These are phyloP conservation scores for Fusarium protoensiforme DNA, from an alignment of 2,329 filamentous ascomycete genomes.

Conservation along the genomic window DNA sequence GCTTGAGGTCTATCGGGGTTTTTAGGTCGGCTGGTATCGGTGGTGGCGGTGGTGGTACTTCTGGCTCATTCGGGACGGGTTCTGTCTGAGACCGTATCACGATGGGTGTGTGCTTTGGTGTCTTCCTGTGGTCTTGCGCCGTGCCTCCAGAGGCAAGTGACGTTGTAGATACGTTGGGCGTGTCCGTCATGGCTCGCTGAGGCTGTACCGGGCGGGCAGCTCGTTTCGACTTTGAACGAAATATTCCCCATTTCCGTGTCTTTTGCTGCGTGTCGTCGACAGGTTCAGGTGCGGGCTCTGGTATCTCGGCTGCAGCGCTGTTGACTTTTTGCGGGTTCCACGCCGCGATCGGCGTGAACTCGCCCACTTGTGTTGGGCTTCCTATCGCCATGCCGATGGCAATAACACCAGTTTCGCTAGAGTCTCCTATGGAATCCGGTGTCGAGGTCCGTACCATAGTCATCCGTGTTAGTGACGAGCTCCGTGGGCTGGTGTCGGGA, in stretches of 20 bases:
- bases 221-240: constrained; percentile 56
- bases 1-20: constrained; percentile 4
- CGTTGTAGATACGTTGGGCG: constrained; percentile 32
- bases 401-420: constrained; percentile 42
- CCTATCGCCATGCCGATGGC: constrained; percentile 80
- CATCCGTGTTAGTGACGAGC: constrained; percentile 42
- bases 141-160: constrained; percentile 28
- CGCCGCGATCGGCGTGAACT: constrained; percentile 34
- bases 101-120: constrained; percentile 56
- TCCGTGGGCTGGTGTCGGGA: constrained; percentile 54
- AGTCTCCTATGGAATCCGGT: constrained; percentile 55
- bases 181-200: constrained; percentile 41
- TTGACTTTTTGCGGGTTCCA: constrained; percentile 46
- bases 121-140: constrained; percentile 23
- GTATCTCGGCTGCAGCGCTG: constrained; percentile 34
- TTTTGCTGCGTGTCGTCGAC: constrained; percentile 55
- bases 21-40: background rate
- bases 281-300: constrained; percentile 19
- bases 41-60: constrained; percentile 10
- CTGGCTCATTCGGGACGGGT: constrained; percentile 39
- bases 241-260: constrained; percentile 69
- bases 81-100: constrained; percentile 57
- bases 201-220: constrained; percentile 31
- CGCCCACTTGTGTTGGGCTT: constrained; percentile 66
- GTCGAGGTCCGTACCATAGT: constrained; percentile 54